These are phyloP conservation scores for Stylosanthes scabra DNA, from an alignment of 331 rosid species.

Conservation along the genomic window DNA sequence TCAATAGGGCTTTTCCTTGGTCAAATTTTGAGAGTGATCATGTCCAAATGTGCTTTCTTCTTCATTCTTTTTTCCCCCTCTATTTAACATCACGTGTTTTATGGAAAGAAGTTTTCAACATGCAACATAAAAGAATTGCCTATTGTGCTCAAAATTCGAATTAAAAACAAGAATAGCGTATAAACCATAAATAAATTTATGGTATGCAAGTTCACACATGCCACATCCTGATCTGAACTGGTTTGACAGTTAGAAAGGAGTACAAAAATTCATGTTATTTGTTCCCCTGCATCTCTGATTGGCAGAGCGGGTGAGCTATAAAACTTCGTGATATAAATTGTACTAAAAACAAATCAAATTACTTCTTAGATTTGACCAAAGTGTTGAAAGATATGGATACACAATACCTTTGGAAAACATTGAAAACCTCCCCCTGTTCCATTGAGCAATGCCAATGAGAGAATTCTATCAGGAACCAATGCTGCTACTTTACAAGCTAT, in stretches of 20 bases:
- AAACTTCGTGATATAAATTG: background rate
- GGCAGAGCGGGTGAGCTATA: background rate
- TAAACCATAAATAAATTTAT: background rate
- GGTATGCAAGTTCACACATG: background rate
- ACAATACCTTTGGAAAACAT: constrained; percentile 86
- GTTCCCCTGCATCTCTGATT: background rate
- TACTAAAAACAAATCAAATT: constrained; percentile 19
- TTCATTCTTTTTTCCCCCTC: background rate
- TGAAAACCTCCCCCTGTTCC: constrained; percentile 91
- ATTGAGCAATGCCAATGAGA: constrained; percentile 90
- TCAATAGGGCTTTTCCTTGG: background rate
- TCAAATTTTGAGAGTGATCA: background rate
- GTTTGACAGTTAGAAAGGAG: background rate
- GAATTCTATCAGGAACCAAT: constrained; percentile 77
- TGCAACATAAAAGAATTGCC: constrained; percentile 6
- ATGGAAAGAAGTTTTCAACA: constrained; percentile 13
- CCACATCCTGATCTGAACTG: background rate
- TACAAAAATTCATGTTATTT: background rate
- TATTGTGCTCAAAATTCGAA: background rate
- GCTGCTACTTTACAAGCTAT: constrained; percentile 91
- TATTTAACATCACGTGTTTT: background rate
- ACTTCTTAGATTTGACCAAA: background rate
- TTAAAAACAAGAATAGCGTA: background rate
- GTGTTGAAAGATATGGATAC: background rate
- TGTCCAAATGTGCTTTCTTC: background rate